These are phyloP conservation scores for Pseudogymnoascus sp. DNA, from an alignment of 2,329 filamentous ascomycete species.

Conservation along the genomic window DNA sequence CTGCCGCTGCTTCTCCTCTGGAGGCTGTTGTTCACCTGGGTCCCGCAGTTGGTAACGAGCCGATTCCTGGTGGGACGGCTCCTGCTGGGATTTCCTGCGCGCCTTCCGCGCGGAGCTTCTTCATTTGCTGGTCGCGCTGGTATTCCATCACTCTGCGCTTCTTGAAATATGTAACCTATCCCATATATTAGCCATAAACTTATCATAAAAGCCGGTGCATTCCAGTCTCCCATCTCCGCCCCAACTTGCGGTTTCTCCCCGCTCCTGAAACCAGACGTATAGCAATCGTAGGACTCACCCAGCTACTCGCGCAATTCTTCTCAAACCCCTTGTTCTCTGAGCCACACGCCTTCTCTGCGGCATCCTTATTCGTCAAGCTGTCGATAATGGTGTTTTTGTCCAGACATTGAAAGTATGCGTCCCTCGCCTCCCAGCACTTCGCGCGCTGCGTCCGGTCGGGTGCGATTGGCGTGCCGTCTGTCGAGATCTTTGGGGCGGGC, in stretches of 20 bases:
- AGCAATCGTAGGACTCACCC: slow-evolving; percentile 52
- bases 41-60: neutral
- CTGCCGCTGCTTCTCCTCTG: neutral
- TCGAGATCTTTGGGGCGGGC: slow-evolving; percentile 37
- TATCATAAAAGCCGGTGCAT: neutral
- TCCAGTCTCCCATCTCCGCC: neutral
- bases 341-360: slow-evolving; percentile 49
- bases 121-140: slow-evolving; percentile 72
- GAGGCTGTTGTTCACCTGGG: neutral
- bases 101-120: slow-evolving; percentile 65
- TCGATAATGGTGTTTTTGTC: slow-evolving; percentile 78
- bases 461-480: slow-evolving; percentile 60
- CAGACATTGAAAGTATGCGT: slow-evolving; percentile 81
- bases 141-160: slow-evolving; percentile 89
- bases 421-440: slow-evolving; percentile 83
- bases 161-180: slow-evolving; percentile 92
- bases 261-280: slow-evolving; percentile 7
- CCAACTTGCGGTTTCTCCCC: neutral
- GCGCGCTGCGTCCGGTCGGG: slow-evolving; percentile 77
- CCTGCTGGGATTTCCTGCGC: slow-evolving; percentile 47
- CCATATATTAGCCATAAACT: neutral
- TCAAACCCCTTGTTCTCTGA: slow-evolving; percentile 62
- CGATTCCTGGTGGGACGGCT: neutral
- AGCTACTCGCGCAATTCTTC: slow-evolving; percentile 77
- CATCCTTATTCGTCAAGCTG: slow-evolving; percentile 49